Base-by-base conservation (phyloP, 495 filamentous ascomycete genomes). In the Penicillium angulare region DNA sequence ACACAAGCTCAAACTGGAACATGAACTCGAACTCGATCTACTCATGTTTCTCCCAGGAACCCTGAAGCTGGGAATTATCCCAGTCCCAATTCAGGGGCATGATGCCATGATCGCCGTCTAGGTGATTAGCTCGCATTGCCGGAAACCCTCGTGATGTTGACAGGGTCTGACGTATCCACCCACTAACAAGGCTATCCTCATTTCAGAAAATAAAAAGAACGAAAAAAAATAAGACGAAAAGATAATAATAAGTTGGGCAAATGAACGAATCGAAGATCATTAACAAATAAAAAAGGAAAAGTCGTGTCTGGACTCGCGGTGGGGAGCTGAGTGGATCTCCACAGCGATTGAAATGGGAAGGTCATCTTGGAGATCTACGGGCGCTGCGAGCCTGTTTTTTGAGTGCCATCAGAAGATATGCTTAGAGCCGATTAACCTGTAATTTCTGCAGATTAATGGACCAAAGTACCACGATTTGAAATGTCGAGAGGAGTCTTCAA, bases 111-210 rank as follows among this genome's bases (percentile, higher is more conserved):
- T 48, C 45, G 47, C 47, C 47, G 26, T 18, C 38, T 50, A 50
- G 38, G 6, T 23, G 38, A 5, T 35, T 35, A 55, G 42, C 33
- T 36, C 27, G 27, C 27, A 9, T 26, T 20, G 16, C 39, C 23
- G 8, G 16, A 21, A 7, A 33, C 40, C 35, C 20, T 48, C 48
- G 23, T 48, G 49, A 52, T 39, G 21, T 20, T 26, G 21, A 23
- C 18, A 48, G 40, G 49, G 24, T 51, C 36, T 57, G 54, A 51
- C 44, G 49, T 48, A 56, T 52, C 49, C 49, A 48, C 48, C 43
- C 17, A 40, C n/a, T n/a, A n/a, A 15, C 15, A 20, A 31, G 21
- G 7, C 20, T 23, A 20, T 21, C 17, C 34, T 20, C 33, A 35
- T 35, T 35, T 13, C n/a, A 35, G 17, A 35, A n/a, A n/a, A 12